phyloP scores from a whole-genome alignment of 257 asterid genomes.

The Primulina huaijiensis region DNA sequence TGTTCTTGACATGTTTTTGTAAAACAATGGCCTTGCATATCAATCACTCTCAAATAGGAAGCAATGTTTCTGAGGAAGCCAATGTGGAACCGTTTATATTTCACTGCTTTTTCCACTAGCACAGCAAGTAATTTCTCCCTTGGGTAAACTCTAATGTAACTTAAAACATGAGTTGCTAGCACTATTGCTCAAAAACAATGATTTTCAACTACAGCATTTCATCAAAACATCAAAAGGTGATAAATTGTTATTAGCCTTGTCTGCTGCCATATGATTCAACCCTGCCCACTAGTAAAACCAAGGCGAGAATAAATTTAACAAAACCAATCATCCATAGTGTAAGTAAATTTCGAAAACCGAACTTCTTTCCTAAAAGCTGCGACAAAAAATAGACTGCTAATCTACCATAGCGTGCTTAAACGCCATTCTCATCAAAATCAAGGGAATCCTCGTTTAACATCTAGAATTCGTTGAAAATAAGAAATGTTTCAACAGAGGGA shows the following conservation, averaged over 20 bases:
- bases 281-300: background rate
- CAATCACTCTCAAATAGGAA: constrained; percentile 8
- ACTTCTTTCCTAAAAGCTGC: background rate
- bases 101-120: background rate
- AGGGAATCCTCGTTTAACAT: background rate
- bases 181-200: background rate
- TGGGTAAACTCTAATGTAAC: background rate
- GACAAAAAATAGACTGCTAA: background rate
- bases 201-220: background rate
- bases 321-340: background rate
- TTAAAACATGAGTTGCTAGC: background rate
- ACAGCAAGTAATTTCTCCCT: constrained; percentile 6
- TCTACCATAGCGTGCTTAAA: constrained; percentile 12
- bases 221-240: background rate
- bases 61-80: constrained; percentile 3
- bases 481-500: background rate
- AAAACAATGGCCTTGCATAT: background rate
- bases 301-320: background rate
- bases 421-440: background rate
- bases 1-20: background rate
- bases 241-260: background rate
- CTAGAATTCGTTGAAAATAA: background rate
- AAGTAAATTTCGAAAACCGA: background rate
- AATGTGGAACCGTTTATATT: background rate
- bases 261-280: background rate